phyloP scores from a whole-genome alignment of 2,329 filamentous ascomycete species.

The Rhynchosporium agropyri region DNA sequence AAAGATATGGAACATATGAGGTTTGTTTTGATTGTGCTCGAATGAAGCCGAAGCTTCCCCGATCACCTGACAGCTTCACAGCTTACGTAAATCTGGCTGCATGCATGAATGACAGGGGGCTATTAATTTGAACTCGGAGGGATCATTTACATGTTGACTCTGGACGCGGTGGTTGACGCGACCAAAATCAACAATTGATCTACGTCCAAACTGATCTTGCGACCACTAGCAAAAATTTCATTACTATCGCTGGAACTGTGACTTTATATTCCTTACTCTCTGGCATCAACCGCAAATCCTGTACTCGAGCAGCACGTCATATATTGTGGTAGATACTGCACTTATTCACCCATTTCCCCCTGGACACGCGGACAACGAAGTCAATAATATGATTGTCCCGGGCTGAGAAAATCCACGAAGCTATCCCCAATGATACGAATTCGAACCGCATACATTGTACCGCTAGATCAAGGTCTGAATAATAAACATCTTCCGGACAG shows the following conservation, averaged over 20 bases:
- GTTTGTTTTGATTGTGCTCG: no score
- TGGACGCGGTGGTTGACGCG: conserved; percentile 22
- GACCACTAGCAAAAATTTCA: neutral
- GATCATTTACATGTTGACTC: conserved; percentile 22
- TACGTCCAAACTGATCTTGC: neutral
- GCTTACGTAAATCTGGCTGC: conserved; percentile 13
- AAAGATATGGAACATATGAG: no score
- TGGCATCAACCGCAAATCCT: neutral
- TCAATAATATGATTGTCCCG: conserved; percentile 13
- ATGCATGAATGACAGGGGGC: conserved; percentile 18
- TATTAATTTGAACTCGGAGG: conserved; percentile 17
- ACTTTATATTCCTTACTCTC: neutral
- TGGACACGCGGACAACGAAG: conserved; percentile 10
- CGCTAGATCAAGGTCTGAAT: conserved; percentile 15
- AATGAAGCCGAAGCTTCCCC: neutral
- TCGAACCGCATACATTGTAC: conserved; percentile 10
- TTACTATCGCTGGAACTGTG: neutral
- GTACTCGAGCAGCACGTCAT: neutral
- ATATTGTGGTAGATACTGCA: neutral
- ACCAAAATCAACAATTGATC: conserved; percentile 13
- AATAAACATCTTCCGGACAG: conserved; percentile 13
- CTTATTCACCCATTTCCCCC: conserved; percentile 3
- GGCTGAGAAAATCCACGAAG: neutral
- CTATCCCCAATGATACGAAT: conserved; percentile 19
- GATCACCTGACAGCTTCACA: conserved; percentile 2